Base-by-base conservation (phyloP, 2,329 filamentous ascomycete genomes). In the Zarea fungicola region DNA sequence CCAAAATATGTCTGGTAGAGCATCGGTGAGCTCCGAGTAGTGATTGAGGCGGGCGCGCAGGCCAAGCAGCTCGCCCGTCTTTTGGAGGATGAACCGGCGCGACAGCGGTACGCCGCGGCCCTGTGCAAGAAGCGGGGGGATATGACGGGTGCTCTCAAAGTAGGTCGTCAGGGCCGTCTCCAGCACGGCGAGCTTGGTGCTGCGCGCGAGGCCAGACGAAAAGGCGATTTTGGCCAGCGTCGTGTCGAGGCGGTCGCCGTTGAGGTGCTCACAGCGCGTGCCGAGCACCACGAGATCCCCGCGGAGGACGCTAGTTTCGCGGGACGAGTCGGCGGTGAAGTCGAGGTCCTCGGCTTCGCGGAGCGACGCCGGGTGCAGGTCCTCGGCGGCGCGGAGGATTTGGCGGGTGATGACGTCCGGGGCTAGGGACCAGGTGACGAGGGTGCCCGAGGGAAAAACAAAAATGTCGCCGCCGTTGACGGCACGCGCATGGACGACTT, bases 1-100 rank as follows among this genome's bases (percentile, higher is more conserved):
- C 93, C 93, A 99, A 70, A 99, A 96, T 39, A 97, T 82, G 67
- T 99, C 93, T 0, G 93, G 93, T 16, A 97, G 77, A 16, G 88
- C 89, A 69, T 99, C 93, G 0, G 93, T 97, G 28, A 99, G 80
- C 67, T 97, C 93, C 1, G 89, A 95, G 71, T 97, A 97, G 58
- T 97, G 85, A 63, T 99, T 99, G 42, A 99, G 77, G 61, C 96
- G 90, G 1, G 92, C 92, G 40, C 93, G 85, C 44, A 97, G 82
- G 60, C 84, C 86, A 16, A 97, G 79, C 6, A 99, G 77, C 66
- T 97, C 89, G 52, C 93, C 93, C 0, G 93, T 97, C 69, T 96
- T 96, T 56, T 88, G 85, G 22, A 97, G 75, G 61, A 97, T 92
- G 65, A 95, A 92, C 47, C 78, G 77, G 45, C 90, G 56, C 75